These are phyloP conservation scores for Chytriomyces sp. DNA, from an alignment of 192 early-diverging fungal genomes.

Conservation along the genomic window DNA sequence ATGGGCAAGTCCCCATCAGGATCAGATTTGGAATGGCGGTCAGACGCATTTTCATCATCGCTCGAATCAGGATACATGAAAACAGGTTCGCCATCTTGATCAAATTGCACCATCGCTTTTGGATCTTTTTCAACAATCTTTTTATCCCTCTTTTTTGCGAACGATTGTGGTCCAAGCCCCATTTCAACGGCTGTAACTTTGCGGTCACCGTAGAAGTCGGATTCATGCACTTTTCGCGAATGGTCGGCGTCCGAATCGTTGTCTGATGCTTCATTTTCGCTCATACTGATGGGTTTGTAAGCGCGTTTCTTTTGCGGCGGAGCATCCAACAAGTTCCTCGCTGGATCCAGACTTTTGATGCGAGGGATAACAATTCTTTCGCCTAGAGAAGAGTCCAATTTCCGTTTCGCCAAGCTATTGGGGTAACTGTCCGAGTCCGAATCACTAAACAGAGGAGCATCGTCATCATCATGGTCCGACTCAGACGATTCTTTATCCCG, in stretches of 20 bases:
- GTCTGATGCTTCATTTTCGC: background rate
- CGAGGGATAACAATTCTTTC: too few species aligned
- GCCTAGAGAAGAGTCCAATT: too few species aligned
- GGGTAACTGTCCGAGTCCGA: background rate
- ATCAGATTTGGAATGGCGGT: background rate
- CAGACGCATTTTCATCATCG: constrained; percentile 11
- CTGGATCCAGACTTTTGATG: too few species aligned
- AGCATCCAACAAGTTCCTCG: too few species aligned
- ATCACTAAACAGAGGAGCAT: constrained; percentile 1
- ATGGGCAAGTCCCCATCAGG: too few species aligned
- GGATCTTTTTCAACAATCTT: background rate
- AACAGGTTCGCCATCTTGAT: constrained; percentile 28
- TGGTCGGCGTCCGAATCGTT: background rate
- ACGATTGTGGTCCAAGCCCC: background rate
- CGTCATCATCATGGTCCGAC: background rate
- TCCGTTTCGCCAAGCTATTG: background rate
- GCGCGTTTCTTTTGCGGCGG: background rate
- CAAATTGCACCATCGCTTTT: background rate
- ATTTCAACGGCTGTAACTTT: constrained; percentile 1
- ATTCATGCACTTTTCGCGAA: background rate
- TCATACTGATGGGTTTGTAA: constrained; percentile 16
- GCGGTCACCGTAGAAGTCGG: constrained; percentile 3
- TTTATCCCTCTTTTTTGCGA: background rate
- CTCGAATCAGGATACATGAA: constrained; percentile 25
- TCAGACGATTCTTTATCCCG: background rate